Conservation (phyloP, 805 yeast genomes). For the Schwanniomyces occidentalis region DNA sequence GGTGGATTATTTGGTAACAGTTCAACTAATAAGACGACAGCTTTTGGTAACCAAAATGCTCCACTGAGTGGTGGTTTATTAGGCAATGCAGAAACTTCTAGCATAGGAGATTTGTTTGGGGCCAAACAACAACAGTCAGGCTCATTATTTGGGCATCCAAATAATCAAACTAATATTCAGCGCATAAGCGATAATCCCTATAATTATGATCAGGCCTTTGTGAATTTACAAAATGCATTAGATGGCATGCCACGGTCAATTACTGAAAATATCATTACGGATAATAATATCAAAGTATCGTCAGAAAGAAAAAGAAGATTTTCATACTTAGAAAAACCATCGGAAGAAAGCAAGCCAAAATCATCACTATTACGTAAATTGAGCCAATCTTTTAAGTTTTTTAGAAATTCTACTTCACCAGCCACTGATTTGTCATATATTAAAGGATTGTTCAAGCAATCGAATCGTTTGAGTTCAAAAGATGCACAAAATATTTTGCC, state of each 20-base stretch:
- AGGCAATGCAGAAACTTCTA: constrained; percentile 9
- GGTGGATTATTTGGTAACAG: constrained; percentile 22
- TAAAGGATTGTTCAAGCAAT: constrained; percentile 34
- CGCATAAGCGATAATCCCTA: constrained; percentile 29
- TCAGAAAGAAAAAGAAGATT: constrained; percentile 16
- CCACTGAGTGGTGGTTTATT: constrained; percentile 8
- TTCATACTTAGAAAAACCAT: constrained; percentile 14
- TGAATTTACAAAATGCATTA: constrained; percentile 18
- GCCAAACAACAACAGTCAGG: constrained; percentile 4
- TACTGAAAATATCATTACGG: constrained; percentile 26
- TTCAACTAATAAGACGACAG: constrained; percentile 5
- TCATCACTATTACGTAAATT: constrained; percentile 30
- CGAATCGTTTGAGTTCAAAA: constrained; percentile 18
- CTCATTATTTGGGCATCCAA: constrained; percentile 1
- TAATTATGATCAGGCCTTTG: constrained; percentile 25
- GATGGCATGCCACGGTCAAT: constrained; percentile 34
- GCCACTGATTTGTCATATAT: constrained; percentile 9
- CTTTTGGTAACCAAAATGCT: constrained; percentile 3
- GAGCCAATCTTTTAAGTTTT: constrained; percentile 35
- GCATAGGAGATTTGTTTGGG: constrained; percentile 12
- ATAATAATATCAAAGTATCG: constrained; percentile 8
- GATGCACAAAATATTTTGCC: constrained; percentile 7
- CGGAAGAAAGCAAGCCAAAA: constrained; percentile 12
- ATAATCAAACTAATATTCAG: neutral
- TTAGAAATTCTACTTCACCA: constrained; percentile 20